Base-by-base conservation (phyloP, 2,329 filamentous ascomycete species). In the Reticulascus tulasneorum region DNA sequence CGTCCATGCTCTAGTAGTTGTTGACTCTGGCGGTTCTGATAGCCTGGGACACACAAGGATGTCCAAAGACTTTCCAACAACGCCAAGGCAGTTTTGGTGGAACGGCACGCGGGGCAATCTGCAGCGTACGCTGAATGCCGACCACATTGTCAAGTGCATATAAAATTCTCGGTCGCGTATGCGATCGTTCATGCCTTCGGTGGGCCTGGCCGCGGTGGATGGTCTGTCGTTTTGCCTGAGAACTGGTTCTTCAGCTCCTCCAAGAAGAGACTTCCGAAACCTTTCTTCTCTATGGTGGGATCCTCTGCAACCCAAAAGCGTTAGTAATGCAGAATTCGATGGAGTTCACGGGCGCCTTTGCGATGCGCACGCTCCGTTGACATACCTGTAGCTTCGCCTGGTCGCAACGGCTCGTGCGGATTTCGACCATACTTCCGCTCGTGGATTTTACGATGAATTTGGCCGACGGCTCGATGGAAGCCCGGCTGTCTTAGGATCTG, bases 201-300 rank as follows among this genome's bases (percentile, higher is more conserved):
- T 16, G 40, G 40, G 5, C 32, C 23, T 46, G 50, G 39, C 4
- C 32, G 35, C 17, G 43, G 48, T 5, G 56, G 55, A 24, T 60
- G 47, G 4, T 70, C 56, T 9, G 58, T 67, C 27, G 68, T 65
- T 15, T 56, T 66, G 5, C 71, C 71, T 9, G 60, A 58, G 9
- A 63, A 52, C 47, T 77, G 73, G 35, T 71, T 74, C 47, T 61
- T 63, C 5, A 77, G 35, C 54, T 77, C 73, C 9, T 73, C 61
- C 23, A 67, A 15, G 28, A 77, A 77, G 42, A 74, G 62, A 22
- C 54, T 62, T 2, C 25, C 26, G 9, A 44, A 46, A 7, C 38
- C 41, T 21, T 33, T 19, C 5, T 21, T 38, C 7, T 44, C 40
- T n/a, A n/a, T n/a, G n/a, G n/a, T n/a, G 12, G 40, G 40, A 3